phyloP scores from a whole-genome alignment of 352 stramenopile species.

The Phytophthora pseudosyringae region DNA sequence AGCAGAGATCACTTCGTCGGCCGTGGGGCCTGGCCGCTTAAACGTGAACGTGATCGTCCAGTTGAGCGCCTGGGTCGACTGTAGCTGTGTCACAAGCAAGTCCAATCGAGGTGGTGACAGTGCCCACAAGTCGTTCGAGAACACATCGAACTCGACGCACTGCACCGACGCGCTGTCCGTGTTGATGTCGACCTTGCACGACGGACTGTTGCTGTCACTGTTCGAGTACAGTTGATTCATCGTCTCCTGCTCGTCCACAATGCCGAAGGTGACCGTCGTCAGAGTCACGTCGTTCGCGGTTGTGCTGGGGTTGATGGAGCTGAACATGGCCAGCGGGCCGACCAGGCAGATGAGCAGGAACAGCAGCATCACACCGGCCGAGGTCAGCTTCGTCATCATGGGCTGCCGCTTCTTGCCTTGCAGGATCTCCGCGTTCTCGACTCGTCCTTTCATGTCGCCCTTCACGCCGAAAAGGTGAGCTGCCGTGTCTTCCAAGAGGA shows the following conservation, averaged over 20 bases:
- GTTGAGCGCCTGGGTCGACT: conserved; percentile 70
- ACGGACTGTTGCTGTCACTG: conserved; percentile 74
- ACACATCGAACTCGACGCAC: conserved; percentile 79
- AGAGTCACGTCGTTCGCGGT: conserved; percentile 70
- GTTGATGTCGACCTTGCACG: conserved; percentile 61
- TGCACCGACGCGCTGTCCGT: conserved; percentile 81
- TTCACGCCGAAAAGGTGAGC: conserved; percentile 85
- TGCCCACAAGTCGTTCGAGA: conserved; percentile 77
- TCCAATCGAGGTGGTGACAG: conserved; percentile 78
- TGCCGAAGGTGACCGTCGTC: conserved; percentile 69
- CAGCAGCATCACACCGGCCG: conserved; percentile 80
- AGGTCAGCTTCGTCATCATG: conserved; percentile 64
- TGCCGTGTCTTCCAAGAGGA: conserved; percentile 84
- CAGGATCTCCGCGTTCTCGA: conserved; percentile 68
- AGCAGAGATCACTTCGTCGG: conserved; percentile 65
- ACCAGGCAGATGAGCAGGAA: conserved; percentile 82
- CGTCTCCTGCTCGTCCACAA: conserved; percentile 77
- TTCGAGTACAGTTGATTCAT: conserved; percentile 81
- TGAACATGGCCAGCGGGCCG: conserved; percentile 82
- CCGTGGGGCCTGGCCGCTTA: conserved; percentile 60
- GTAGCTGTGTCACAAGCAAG: conserved; percentile 69
- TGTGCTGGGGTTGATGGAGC: conserved; percentile 87
- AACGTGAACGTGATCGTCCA: conserved; percentile 83
- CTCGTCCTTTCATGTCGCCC: conserved; percentile 76
- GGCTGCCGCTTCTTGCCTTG: conserved; percentile 86